These are phyloP conservation scores for Aureobasidium sp. DNA, from an alignment of 2,329 filamentous ascomycete species.

Conservation along the genomic window DNA sequence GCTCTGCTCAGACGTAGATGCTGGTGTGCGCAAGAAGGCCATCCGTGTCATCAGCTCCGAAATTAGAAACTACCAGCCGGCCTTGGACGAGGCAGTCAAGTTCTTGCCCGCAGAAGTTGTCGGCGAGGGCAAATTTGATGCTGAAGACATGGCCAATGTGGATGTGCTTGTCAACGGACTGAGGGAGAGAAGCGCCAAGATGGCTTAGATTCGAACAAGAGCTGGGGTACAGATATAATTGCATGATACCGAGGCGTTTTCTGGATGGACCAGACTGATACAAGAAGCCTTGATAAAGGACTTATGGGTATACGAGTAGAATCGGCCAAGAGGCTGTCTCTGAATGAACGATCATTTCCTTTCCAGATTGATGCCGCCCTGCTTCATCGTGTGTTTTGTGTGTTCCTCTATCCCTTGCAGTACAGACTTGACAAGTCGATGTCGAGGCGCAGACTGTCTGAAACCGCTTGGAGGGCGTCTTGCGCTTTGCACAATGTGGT, in stretches of 20 bases:
- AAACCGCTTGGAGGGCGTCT: background rate
- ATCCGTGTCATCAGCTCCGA: constrained; percentile 81
- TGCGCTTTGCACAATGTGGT: background rate
- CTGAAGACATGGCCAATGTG: constrained; percentile 77
- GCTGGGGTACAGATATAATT: background rate
- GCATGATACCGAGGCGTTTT: background rate
- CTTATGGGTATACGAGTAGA: constrained; percentile 1
- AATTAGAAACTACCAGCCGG: constrained; percentile 82
- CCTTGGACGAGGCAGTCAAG: constrained; percentile 57
- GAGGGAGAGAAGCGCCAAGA: constrained; percentile 19
- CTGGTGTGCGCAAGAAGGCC: constrained; percentile 72
- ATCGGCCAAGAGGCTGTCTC: background rate
- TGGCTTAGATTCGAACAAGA: background rate
- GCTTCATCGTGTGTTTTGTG: no score
- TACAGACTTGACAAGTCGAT: background rate
- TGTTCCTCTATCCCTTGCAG: background rate
- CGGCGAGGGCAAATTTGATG: constrained; percentile 55
- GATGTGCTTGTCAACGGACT: constrained; percentile 41
- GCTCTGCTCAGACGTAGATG: constrained; percentile 53
- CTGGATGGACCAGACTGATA: background rate
- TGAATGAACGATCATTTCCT: background rate
- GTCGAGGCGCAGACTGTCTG: background rate
- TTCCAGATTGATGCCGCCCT: background rate
- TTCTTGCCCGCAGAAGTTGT: constrained; percentile 55
- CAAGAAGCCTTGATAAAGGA: background rate